Evolutionary conservation across 352 stramenopile genomes (phyloP).

Genomic region (Phytophthora chlamydospora): DNA sequence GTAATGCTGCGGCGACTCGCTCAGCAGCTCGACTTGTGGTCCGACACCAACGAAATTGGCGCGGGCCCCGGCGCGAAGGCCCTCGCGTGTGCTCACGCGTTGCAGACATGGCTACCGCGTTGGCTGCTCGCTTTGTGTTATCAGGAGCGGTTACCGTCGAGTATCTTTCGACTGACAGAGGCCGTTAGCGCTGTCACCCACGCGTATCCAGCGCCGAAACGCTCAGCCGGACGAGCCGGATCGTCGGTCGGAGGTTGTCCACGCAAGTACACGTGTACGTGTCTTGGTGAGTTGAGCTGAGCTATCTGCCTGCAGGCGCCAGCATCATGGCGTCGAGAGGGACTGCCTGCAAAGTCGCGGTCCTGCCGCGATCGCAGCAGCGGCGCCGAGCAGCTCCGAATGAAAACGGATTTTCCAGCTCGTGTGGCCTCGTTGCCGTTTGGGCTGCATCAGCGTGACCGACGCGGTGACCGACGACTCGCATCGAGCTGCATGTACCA

Average conservation of each 20-base stretch:
- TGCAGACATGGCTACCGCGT: constrained; percentile 25
- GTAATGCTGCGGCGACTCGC: constrained; percentile 32
- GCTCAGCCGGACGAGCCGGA: constrained; percentile 1
- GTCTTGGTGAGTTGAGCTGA: no score
- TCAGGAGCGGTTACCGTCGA: constrained; percentile 13
- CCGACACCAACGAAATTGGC: constrained; percentile 34
- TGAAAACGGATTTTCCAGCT: no score
- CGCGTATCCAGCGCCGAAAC: constrained; percentile 11
- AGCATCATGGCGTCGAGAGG: no score
- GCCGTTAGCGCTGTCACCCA: constrained; percentile 22
- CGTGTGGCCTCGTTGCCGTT: no score
- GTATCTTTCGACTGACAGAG: constrained; percentile 31
- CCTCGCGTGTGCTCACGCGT: constrained; percentile 5
- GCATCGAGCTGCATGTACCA: no score
- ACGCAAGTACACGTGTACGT: background rate
- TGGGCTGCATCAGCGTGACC: no score
- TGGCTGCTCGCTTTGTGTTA: constrained; percentile 2
- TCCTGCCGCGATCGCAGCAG: no score
- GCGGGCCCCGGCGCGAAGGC: background rate
- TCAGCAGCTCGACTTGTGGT: constrained; percentile 22
- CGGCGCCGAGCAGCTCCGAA: no score
- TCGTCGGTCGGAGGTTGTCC: no score
- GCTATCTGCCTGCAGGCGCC: constrained; percentile 2
- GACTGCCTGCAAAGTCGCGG: no score
- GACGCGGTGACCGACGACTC: no score